phyloP scores from a whole-genome alignment of 495 filamentous ascomycete species.

The Tetracladium setigerum region DNA sequence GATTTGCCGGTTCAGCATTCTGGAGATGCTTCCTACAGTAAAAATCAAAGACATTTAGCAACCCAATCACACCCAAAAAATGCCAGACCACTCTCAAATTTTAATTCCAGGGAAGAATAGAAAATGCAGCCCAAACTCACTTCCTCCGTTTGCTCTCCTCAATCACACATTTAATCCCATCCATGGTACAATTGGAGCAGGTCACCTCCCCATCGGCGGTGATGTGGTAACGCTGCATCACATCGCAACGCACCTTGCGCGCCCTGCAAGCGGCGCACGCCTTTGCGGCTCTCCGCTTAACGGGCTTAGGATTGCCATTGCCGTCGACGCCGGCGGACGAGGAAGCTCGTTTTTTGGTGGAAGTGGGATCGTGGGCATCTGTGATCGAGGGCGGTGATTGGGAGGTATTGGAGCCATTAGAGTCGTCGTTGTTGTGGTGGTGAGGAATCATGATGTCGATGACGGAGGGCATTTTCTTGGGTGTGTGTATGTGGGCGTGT shows the following conservation, averaged over 20 bases:
- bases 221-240: conserved; percentile 41
- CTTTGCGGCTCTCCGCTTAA: conserved; percentile 78
- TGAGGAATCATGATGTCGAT: neutral
- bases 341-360: conserved; percentile 10
- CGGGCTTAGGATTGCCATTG: conserved; percentile 36
- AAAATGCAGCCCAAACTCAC: conserved; percentile 37
- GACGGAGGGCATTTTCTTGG: neutral
- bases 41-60: conserved; percentile 6
- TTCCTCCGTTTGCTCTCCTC: conserved; percentile 88
- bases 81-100: too few relatives aligned
- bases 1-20: conserved; percentile 16
- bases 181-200: conserved; percentile 83
- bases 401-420: conserved; percentile 3
- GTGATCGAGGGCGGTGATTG: too few relatives aligned
- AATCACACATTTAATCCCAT: conserved; percentile 82
- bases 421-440: conserved; percentile 2
- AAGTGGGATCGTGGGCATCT: conserved; percentile 1
- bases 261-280: conserved; percentile 82
- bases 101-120: neutral
- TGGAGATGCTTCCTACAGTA: conserved; percentile 27
- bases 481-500: too few relatives aligned
- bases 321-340: conserved; percentile 3
- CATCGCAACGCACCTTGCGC: conserved; percentile 91
- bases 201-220: conserved; percentile 63
- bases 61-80: neutral